Evolutionary conservation across 2,329 filamentous ascomycete species (phyloP), one percentile per base, ranked within the genome.

Genomic region (Penicillium nordicum): DNA sequence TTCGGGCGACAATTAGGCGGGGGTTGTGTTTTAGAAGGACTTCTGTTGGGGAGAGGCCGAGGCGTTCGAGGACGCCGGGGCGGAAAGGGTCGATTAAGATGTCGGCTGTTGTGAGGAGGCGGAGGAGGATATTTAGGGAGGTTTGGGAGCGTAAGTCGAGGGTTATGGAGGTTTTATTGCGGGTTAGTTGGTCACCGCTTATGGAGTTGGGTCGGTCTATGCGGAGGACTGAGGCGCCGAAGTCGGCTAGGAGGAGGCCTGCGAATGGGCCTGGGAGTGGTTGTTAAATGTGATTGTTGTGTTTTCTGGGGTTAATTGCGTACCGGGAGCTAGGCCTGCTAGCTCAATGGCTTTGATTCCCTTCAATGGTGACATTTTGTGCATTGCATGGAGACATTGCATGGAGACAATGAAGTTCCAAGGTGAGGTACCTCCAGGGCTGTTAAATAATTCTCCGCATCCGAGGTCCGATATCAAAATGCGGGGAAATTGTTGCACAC

Each of bases 81-180:
- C 93, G 89, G 79, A 92, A 97, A 0, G 94, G 93, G 72, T 97
- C 94, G 72, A 97, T 94, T 29, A 97, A 74, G 36, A 97, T 80
- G 74, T 97, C 93, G 54, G 85, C 81, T 16, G 78, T 71, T 16
- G 77, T 74, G 36, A 88, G 76, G 1, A 97, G 80, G 3, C 80
- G 77, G 58, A 85, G 86, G 51, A 96, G 74, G 7, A 97, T 78
- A 1, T 80, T 79, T 12, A 86, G 71, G 7, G 90, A 92, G 0
- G 74, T 65, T 0, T 82, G 63, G 0, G 83, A 82, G 69, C 94
- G 95, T 50, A 97, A 82, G 75, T 97, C 84, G 3, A 97, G 80
- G 38, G 86, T 82, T 59, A 97, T 85, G 30, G 89, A 94, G 55
- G 85, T 78, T 72, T 97, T 97, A 78, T 84, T 88, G 12, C 91